Base-by-base conservation (phyloP, 106 monocot species). In the Apostasia shenzhenica region DNA sequence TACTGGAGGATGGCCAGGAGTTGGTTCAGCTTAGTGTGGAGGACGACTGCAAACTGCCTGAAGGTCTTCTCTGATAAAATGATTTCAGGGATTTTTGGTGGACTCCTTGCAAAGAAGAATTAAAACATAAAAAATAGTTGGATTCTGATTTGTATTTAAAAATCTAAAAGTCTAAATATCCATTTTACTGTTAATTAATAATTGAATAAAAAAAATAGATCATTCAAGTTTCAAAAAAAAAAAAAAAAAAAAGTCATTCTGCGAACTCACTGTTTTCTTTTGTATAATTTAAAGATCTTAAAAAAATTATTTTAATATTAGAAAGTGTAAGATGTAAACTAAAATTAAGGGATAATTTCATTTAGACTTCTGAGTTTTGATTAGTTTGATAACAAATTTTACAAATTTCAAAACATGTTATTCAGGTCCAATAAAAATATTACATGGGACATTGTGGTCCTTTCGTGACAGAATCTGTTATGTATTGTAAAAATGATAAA, bases 51-150 rank as follows among this genome's bases (percentile, higher is more conserved):
- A 13, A 59, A 57, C 13, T 85, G 68, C 54, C 45, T 85, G 78
- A 82, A 71, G 14, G 67, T 38, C 2, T 67, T 69, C 64, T 82
- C 85, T 0, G 91, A 78, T 57, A 92, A 74, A 8, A 83, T 67
- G 57, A 76, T 11, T 74, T 85, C 75, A 53, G 88, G 91, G 37
- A 92, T 85, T 68, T 65, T 76, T 2, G 91, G 91, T 51, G 78
- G 52, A 3, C 67, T 68, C 75, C 91, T 26, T 74, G 75, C 2
- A 80, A 26, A 13, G 50, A 49, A 13, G 54, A 7, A 45, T 43
- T 56, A 45, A 57, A n/a, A 10, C 26, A 57, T 4, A 10, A 3
- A 0, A 57, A n/a, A 2, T 62, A 62, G 5, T 41, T 62, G 8
- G 11, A 41, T 62, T 5, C 5, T 41, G 26, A 3, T 37, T 41